Conservation (phyloP, 176 grass and related monocot genomes). For the Juncus effusus region DNA sequence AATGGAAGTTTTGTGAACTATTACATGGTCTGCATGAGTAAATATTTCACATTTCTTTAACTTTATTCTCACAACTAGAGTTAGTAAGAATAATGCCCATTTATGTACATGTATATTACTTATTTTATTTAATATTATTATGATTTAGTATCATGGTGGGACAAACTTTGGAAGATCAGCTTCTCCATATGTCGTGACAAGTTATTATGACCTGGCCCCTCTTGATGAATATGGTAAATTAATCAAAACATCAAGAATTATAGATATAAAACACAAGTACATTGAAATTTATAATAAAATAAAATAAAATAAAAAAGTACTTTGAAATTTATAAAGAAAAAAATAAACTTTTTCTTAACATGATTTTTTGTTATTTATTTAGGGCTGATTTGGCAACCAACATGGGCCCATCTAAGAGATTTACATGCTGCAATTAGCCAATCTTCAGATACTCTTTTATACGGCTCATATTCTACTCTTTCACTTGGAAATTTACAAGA, state of each 20-base stretch:
- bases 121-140: neutral
- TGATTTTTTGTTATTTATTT: constrained; percentile 20
- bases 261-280: neutral
- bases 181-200: constrained; percentile 78
- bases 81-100: constrained; percentile 1
- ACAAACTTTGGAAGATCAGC: constrained; percentile 89
- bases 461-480: constrained; percentile 54
- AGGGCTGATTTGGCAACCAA: constrained; percentile 86
- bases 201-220: constrained; percentile 88
- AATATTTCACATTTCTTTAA: constrained; percentile 12
- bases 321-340: neutral
- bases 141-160: constrained; percentile 73
- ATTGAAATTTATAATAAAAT: neutral
- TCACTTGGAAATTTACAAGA: constrained; percentile 65
- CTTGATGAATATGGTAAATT: constrained; percentile 90
- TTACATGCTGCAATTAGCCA: constrained; percentile 66
- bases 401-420: constrained; percentile 89
- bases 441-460: constrained; percentile 53
- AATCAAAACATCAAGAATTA: neutral
- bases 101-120: neutral
- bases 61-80: neutral
- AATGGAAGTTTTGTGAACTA: constrained; percentile 93
- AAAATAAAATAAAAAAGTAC: constrained; percentile 4
- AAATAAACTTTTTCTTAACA: neutral
- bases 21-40: constrained; percentile 67